phyloP scores from a whole-genome alignment of 83 land plant species.

The Picea mariana region DNA sequence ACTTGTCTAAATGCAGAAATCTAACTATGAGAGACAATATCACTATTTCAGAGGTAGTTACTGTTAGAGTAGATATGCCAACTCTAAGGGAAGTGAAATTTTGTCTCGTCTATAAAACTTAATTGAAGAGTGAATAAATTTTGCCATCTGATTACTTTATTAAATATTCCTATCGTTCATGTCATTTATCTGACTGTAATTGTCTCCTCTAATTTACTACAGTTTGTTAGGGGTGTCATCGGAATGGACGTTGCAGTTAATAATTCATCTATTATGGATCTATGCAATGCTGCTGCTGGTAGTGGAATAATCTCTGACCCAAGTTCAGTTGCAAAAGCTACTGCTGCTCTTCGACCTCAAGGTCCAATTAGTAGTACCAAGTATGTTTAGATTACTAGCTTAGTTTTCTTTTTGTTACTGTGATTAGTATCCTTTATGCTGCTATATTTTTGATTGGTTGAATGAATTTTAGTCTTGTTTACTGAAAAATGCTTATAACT shows the following conservation, averaged over 20 bases:
- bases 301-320: conserved; percentile 36
- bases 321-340: conserved; percentile 33
- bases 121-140: too few species aligned
- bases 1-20: neutral
- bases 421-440: too few species aligned
- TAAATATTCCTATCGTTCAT: too few species aligned
- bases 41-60: neutral
- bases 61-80: neutral
- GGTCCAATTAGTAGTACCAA: conserved; percentile 21
- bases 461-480: too few species aligned
- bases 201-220: conserved; percentile 12
- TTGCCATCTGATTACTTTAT: too few species aligned
- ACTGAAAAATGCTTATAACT: too few species aligned
- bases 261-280: conserved; percentile 34
- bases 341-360: conserved; percentile 40
- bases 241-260: conserved; percentile 46
- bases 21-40: neutral
- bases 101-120: neutral
- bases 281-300: conserved; percentile 38
- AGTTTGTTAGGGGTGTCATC: conserved; percentile 42
- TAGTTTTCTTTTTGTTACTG: too few species aligned
- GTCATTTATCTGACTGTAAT: neutral
- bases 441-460: too few species aligned
- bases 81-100: neutral
- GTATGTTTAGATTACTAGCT: neutral